A percentile compares a stretch with the other conserved stretches of the same genome.
These are phyloP conservation scores for Fusarium temperatum DNA, from an alignment of 2,329 filamentous ascomycete genomes.

Conservation along the genomic window DNA sequence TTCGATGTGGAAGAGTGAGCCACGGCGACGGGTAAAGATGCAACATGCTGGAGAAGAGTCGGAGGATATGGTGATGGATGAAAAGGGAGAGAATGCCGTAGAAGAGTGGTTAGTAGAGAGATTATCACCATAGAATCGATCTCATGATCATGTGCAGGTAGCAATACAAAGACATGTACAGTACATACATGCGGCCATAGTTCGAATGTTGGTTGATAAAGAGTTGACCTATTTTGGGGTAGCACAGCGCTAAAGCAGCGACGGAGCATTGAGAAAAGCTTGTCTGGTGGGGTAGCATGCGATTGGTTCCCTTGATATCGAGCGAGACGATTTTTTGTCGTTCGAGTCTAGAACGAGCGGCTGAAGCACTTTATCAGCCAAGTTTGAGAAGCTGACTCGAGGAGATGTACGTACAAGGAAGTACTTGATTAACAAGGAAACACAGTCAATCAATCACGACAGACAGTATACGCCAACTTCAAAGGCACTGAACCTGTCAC, in stretches of 20 bases:
- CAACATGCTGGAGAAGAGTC: constrained; percentile 49
- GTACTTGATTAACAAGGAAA: background rate
- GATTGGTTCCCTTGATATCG: background rate
- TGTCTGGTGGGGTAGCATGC: constrained; percentile 28
- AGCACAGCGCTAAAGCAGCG: constrained; percentile 23
- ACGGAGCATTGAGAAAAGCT: constrained; percentile 35
- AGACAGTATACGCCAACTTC: background rate
- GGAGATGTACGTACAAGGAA: background rate
- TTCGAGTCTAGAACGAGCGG: constrained; percentile 4
- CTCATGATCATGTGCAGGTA: background rate
- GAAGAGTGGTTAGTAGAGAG: constrained; percentile 45
- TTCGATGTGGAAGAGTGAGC: constrained; percentile 47
- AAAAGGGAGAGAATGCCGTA: constrained; percentile 41
- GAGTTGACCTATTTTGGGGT: background rate
- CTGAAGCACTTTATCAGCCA: background rate
- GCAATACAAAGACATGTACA: background rate
- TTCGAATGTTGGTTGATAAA: background rate
- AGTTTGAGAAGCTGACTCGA: background rate
- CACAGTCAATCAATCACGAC: background rate
- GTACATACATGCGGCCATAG: background rate
- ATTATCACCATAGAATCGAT: background rate
- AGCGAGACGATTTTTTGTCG: background rate
- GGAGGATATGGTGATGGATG: constrained; percentile 39
- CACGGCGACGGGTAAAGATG: constrained; percentile 50
- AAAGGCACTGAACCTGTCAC: background rate